Evolutionary conservation across 2,329 filamentous ascomycete species (phyloP).

Genomic region (Herpotrichia juniperi): DNA sequence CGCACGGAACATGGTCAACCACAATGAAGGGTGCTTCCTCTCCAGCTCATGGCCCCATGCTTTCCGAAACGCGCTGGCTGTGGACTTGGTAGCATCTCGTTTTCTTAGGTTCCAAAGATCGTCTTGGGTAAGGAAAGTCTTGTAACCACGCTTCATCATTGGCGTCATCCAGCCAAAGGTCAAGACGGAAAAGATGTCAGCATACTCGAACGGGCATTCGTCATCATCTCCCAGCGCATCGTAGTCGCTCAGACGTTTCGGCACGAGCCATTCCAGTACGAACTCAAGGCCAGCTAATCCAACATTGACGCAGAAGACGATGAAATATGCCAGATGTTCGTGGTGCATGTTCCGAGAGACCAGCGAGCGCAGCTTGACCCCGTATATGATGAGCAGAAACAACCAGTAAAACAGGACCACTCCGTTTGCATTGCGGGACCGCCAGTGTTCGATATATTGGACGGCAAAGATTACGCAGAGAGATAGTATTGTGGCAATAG

Average conservation of each 20-base stretch:
- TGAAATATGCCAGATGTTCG: slow-evolving; percentile 74
- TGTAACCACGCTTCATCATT: slow-evolving; percentile 94
- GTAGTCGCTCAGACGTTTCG: slow-evolving; percentile 75
- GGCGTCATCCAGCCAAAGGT: slow-evolving; percentile 99
- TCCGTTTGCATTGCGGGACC: slow-evolving; percentile 83
- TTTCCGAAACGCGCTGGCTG: slow-evolving; percentile 71
- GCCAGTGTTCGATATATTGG: slow-evolving; percentile 85
- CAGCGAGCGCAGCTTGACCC: slow-evolving; percentile 84
- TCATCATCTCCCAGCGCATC: slow-evolving; percentile 71
- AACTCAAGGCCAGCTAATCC: slow-evolving; percentile 75
- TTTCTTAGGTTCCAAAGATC: slow-evolving; percentile 92
- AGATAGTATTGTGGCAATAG: slow-evolving; percentile 72
- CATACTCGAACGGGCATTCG: slow-evolving; percentile 84
- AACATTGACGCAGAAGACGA: slow-evolving; percentile 74
- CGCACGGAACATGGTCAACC: slow-evolving; percentile 81
- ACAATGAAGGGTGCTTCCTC: slow-evolving; percentile 78
- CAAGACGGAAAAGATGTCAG: slow-evolving; percentile 88
- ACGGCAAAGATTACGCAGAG: slow-evolving; percentile 76
- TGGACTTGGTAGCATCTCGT: slow-evolving; percentile 77
- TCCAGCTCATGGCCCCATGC: slow-evolving; percentile 79
- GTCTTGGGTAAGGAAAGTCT: slow-evolving; percentile 88
- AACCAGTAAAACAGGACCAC: slow-evolving; percentile 94
- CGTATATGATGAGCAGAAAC: slow-evolving; percentile 77
- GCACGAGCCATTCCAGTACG: slow-evolving; percentile 81
- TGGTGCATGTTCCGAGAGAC: slow-evolving; percentile 76